Percentiles rank a stretch among this genome's conserved stretches.
Evolutionary conservation across 2,329 filamentous ascomycete genomes (phyloP).

Genomic region (Myotisia sp.): DNA sequence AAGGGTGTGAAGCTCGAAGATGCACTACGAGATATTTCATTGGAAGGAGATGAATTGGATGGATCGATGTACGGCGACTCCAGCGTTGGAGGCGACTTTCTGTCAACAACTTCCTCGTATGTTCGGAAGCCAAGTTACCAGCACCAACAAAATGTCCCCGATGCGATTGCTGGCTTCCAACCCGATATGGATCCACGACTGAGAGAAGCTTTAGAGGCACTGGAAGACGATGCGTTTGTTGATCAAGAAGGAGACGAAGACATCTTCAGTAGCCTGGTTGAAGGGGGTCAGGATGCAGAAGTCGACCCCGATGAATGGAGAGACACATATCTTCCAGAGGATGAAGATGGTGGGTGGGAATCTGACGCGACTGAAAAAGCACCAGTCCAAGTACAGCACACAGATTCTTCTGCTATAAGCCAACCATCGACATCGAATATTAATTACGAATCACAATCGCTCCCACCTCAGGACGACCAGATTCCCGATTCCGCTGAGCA

Average conservation of each 20-base stretch:
- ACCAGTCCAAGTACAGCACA: slow-evolving; percentile 32
- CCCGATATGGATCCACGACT: slow-evolving; percentile 94
- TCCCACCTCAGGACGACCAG: slow-evolving; percentile 25
- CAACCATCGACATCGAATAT: slow-evolving; percentile 13
- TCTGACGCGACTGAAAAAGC: slow-evolving; percentile 82
- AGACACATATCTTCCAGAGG: slow-evolving; percentile 41
- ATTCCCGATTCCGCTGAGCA: slow-evolving; percentile 40
- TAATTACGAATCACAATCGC: slow-evolving; percentile 20
- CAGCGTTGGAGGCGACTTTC: slow-evolving; percentile 17
- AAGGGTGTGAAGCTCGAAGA: slow-evolving; percentile 66
- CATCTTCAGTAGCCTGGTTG: slow-evolving; percentile 60
- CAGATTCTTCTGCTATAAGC: slow-evolving; percentile 1
- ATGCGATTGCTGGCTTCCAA: slow-evolving; percentile 83
- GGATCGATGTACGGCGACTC: slow-evolving; percentile 10
- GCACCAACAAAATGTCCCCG: slow-evolving; percentile 82
- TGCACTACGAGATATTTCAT: slow-evolving; percentile 49
- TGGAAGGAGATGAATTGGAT: slow-evolving; percentile 31
- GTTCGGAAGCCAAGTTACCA: slow-evolving; percentile 68
- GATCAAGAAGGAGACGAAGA: slow-evolving; percentile 67
- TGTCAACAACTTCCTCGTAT: slow-evolving; percentile 52
- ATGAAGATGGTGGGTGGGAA: slow-evolving; percentile 79
- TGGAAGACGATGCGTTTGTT: slow-evolving; percentile 92
- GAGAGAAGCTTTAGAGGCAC: slow-evolving; percentile 77
- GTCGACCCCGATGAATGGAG: slow-evolving; percentile 71
- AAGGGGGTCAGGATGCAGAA: slow-evolving; percentile 51